These are phyloP conservation scores for Collybia nuda DNA, from an alignment of 768 basidiomycete species.

Conservation along the genomic window DNA sequence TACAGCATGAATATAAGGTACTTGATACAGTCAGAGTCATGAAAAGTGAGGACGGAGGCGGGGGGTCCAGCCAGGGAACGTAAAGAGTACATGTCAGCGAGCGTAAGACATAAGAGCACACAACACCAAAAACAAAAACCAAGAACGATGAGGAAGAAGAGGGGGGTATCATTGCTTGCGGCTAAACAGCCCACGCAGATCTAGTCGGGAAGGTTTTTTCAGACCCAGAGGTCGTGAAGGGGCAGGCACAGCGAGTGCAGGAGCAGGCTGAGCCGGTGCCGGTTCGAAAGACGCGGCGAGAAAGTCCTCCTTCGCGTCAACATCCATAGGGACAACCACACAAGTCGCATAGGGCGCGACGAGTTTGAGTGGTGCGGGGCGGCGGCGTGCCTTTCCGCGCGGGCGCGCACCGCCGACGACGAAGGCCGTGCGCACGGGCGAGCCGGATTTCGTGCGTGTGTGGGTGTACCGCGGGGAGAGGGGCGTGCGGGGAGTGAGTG, in stretches of 20 bases:
- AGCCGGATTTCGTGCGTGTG: neutral
- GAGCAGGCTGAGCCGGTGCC: neutral
- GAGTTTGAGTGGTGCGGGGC: conserved; percentile 38
- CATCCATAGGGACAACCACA: conserved; percentile 6
- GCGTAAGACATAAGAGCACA: too few relatives aligned
- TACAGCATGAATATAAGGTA: too few relatives aligned
- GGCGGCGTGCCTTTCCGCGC: conserved; percentile 25
- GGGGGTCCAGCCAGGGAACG: neutral
- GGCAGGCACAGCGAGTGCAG: neutral
- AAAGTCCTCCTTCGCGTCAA: conserved; percentile 29
- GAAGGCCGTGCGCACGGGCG: conserved; percentile 6
- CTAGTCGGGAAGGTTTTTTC: neutral
- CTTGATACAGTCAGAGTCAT: too few relatives aligned
- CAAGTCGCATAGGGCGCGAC: conserved; percentile 16
- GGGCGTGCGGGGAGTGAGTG: conserved; percentile 1
- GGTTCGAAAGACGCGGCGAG: conserved; percentile 40
- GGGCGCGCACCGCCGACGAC: neutral
- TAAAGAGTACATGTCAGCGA: too few relatives aligned
- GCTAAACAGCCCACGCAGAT: neutral
- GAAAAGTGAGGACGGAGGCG: neutral
- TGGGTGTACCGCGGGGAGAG: neutral
- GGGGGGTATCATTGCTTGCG: neutral
- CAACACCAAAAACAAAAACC: too few relatives aligned
- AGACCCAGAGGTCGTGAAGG: neutral
- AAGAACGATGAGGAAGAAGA: neutral